Base-by-base conservation (phyloP, 163 green algal genomes). In the Trebouxia gelatinosa region DNA sequence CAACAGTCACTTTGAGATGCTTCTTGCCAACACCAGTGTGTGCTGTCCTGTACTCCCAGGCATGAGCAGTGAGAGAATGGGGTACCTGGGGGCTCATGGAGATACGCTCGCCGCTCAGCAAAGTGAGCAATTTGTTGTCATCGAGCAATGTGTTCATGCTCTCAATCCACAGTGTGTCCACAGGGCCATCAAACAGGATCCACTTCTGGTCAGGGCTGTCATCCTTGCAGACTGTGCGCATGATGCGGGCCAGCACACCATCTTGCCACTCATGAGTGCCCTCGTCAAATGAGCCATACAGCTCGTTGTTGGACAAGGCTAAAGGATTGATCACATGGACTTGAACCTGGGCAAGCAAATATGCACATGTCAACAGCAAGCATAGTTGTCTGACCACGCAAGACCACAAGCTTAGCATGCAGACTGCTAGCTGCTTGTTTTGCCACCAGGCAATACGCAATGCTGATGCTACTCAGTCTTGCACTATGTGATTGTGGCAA, bases 161-260 rank as follows among this genome's bases (percentile, higher is more conserved):
- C 80, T 97, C 92, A 75, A 97, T 95, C 92, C 92, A 97, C 50
- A 97, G 90, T 26, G 91, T 90, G 70, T 95, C 92, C n/a, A 96
- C 91, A 54, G 92, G 92, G 23, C 92, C 92, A 76, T 97, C 92
- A 86, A 97, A 95, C n/a, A 95, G 87, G 9, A 94, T 88, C 92
- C 92, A 97, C 59, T 90, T 92, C 67, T 81, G 82, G 83, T 93
- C 89, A 5, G 74, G 78, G 26, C 78, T 89, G 31, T 89, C 91
- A 83, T 96, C 90, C 1, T 34, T 50, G 19, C 46, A 78, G 51
- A 35, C 50, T 4, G 46, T 37, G 26, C 92, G 84, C 87, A 97
- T 96, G 43, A 94, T 90, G 85, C 91, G 94, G 39, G 88, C 93
- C 58, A 96, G 83, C 72, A 97, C 83, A 5, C 93, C 93, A 82